Evolutionary conservation across 108 stramenopile species (phyloP).

Genomic region (Fragilaria crotonensis): DNA sequence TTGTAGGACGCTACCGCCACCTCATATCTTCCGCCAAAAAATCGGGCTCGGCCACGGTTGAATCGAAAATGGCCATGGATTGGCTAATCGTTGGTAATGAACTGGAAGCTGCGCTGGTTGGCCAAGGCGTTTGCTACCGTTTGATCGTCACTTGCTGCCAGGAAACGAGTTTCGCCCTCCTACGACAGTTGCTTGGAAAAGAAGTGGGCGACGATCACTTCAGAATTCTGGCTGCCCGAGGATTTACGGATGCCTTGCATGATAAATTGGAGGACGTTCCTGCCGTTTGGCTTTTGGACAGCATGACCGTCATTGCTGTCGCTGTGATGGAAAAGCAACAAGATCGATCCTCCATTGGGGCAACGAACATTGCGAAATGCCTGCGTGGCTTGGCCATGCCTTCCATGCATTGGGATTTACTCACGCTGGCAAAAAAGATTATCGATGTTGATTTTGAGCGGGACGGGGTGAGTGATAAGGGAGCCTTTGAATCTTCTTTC

Average conservation of each 20-base stretch:
- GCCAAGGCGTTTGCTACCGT: not conserved
- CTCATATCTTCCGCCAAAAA: constrained; percentile 18
- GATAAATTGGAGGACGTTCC: constrained; percentile 14
- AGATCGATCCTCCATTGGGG: constrained; percentile 24
- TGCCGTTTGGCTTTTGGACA: constrained; percentile 30
- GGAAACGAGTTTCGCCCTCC: not conserved
- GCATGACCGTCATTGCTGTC: constrained; percentile 35
- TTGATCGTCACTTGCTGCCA: not conserved
- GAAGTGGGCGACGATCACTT: constrained; percentile 5
- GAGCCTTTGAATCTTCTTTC: constrained; percentile 41
- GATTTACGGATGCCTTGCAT: constrained; percentile 6
- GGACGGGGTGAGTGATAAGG: constrained; percentile 14
- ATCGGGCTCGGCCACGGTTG: constrained; percentile 11
- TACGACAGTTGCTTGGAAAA: not conserved
- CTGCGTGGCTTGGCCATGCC: constrained; percentile 52
- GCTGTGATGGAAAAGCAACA: constrained; percentile 35
- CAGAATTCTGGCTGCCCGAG: constrained; percentile 15
- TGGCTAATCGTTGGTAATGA: constrained; percentile 68
- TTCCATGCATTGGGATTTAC: constrained; percentile 40
- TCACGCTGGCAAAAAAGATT: constrained; percentile 39
- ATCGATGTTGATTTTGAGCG: constrained; percentile 24
- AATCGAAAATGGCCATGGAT: constrained; percentile 19
- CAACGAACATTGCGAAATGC: constrained; percentile 49
- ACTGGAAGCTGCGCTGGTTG: constrained; percentile 3
- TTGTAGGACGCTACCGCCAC: constrained; percentile 44